Evolutionary conservation across 257 asterid genomes (phyloP).

Genomic region (Eustoma russellianum): DNA sequence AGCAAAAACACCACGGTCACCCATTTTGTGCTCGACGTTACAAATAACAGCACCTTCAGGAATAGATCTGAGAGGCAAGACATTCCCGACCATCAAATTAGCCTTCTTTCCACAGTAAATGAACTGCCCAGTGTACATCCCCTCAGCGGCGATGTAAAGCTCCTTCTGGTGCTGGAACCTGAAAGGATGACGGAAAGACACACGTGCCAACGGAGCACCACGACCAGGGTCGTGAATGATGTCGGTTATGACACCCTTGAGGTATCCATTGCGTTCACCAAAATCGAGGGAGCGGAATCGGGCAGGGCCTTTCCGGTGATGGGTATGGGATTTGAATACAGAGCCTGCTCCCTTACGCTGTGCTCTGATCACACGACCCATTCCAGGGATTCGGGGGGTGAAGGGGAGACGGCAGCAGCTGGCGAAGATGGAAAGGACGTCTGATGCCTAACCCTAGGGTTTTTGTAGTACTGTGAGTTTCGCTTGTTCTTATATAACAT

Average conservation of each 20-base stretch:
- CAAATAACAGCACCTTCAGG: too few relatives aligned
- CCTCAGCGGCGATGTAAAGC: too few relatives aligned
- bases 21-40: too few relatives aligned
- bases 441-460: slow-evolving; percentile 13
- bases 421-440: not conserved
- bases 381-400: slow-evolving; percentile 9
- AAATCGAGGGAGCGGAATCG: slow-evolving; percentile 69
- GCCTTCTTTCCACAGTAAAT: too few relatives aligned
- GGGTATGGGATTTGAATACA: slow-evolving; percentile 66
- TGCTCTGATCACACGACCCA: slow-evolving; percentile 72
- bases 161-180: too few relatives aligned
- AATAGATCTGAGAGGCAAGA: too few relatives aligned
- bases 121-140: too few relatives aligned
- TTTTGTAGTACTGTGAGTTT: not conserved
- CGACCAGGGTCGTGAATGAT: slow-evolving; percentile 77
- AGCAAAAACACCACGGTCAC: too few relatives aligned
- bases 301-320: slow-evolving; percentile 77
- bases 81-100: too few relatives aligned
- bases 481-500: not conserved
- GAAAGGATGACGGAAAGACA: slow-evolving; percentile 72
- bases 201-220: slow-evolving; percentile 66
- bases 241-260: slow-evolving; percentile 62
- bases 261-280: slow-evolving; percentile 81
- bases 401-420: not conserved
- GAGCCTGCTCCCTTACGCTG: slow-evolving; percentile 84